Base-by-base conservation (phyloP, 2,329 filamentous ascomycete genomes). In the Apiospora rasikravindrae region DNA sequence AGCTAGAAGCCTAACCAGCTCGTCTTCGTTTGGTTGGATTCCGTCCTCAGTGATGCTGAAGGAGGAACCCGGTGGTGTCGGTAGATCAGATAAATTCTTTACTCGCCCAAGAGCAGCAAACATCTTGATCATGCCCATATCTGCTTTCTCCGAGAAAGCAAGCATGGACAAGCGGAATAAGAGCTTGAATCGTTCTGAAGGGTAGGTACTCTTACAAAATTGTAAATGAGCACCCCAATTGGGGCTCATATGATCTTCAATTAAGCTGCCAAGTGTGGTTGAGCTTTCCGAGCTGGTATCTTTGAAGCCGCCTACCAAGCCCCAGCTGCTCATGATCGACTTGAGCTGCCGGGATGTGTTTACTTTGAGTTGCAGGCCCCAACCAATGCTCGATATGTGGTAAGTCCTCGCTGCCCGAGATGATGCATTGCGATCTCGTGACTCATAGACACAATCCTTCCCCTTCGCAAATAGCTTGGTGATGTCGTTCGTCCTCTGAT, bases 181-280 rank as follows among this genome's bases (percentile, higher is more conserved):
- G 67, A 61, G 73, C 66, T 44, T 69, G 51, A 29, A 37, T 67
- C 49, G 11, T 74, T 22, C 42, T 73, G 64, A 33, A 57, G 45
- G 6, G 75, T 76, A 11, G 16, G 66, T 42, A 2, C 42, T 45
- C 24, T 44, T 24, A 67, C 79, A 80, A 29, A 78, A 75, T 11
- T 78, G 53, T 44, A 81, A 73, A 2, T 80, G 75, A 66, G 73
- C 71, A 10, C 80, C 80, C 78, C 78, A 81, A 44, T 77, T 75
- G 53, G 78, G 77, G 42, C 72, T 70, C n/a, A 80, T 73, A 26
- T 26, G 33, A 26, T 22, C 24, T 4, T 45, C 66, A 16, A 68
- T 45, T 13, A 68, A 29, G 7, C 42, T 42, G 4, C n/a, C 66
- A 8, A 68, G 37, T 11, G 66, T 37, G 8, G 26, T 16, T 2